Percentiles rank a stretch among this genome's conserved stretches.
These are phyloP conservation scores for Hemileccinum rubropunctum DNA, from an alignment of 768 basidiomycete genomes.

Conservation along the genomic window DNA sequence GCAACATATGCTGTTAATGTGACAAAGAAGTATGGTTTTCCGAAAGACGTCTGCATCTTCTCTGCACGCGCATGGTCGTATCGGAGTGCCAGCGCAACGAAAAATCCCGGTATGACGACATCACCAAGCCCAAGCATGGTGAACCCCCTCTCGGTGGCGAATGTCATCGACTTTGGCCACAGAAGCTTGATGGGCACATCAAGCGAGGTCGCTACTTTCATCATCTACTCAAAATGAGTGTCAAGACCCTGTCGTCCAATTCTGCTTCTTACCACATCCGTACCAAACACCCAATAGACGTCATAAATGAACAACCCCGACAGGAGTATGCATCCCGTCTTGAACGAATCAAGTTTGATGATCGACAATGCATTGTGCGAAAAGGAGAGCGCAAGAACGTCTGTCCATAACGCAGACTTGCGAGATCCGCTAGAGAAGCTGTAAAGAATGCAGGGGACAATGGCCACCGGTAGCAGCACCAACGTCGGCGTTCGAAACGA, in stretches of 20 bases:
- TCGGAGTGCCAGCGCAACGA: slow-evolving; percentile 83
- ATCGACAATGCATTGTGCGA: slow-evolving; percentile 76
- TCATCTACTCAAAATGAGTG: slow-evolving; percentile 62
- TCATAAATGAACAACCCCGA: slow-evolving; percentile 90
- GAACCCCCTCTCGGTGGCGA: slow-evolving; percentile 55
- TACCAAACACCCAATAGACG: slow-evolving; percentile 93
- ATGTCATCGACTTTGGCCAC: slow-evolving; percentile 67
- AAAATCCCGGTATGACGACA: slow-evolving; percentile 64
- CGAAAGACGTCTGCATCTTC: slow-evolving; percentile 38
- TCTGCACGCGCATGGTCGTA: slow-evolving; percentile 64
- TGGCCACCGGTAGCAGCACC: slow-evolving; percentile 53
- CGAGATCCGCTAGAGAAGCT: slow-evolving; percentile 39
- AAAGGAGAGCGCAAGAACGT: slow-evolving; percentile 75
- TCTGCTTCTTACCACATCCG: slow-evolving; percentile 64
- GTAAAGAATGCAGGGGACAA: slow-evolving; percentile 66
- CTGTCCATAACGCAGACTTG: slow-evolving; percentile 71
- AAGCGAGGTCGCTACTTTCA: slow-evolving; percentile 84
- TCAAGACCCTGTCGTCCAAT: background rate
- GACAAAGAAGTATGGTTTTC: slow-evolving; percentile 75
- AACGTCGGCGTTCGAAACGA: slow-evolving; percentile 60
- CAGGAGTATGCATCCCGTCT: slow-evolving; percentile 80
- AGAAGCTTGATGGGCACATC: slow-evolving; percentile 94
- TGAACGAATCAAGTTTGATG: slow-evolving; percentile 85
- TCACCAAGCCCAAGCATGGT: slow-evolving; percentile 94
- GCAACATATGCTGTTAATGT: slow-evolving; percentile 67